Evolutionary conservation across 164 flowering plant genomes (phyloP).

Genomic region (Vitis amurensis): DNA sequence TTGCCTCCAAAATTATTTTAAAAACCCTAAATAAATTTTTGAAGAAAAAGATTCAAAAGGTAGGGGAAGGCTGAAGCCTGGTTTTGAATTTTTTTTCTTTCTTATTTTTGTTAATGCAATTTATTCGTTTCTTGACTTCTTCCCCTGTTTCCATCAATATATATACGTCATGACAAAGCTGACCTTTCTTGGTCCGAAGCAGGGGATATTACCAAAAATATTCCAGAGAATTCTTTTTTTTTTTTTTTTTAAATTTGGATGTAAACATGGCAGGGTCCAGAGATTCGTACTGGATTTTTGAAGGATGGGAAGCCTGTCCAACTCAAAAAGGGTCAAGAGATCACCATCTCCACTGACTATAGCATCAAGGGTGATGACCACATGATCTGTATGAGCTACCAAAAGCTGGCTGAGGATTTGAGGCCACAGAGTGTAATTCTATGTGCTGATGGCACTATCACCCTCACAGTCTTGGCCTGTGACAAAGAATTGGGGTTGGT

Average conservation of each 20-base stretch:
- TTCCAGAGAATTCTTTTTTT: not conserved
- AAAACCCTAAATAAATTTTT: too few relatives aligned
- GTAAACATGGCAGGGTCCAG: constrained; percentile 23
- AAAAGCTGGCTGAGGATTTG: constrained; percentile 31
- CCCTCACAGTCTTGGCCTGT: constrained; percentile 24
- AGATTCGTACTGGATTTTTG: constrained; percentile 35
- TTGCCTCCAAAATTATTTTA: too few relatives aligned
- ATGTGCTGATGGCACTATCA: constrained; percentile 31
- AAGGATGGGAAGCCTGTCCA: constrained; percentile 31
- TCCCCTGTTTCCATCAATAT: too few relatives aligned
- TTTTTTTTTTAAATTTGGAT: not conserved
- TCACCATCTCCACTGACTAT: constrained; percentile 26
- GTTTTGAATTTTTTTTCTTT: too few relatives aligned
- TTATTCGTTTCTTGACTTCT: too few relatives aligned
- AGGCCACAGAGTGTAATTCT: constrained; percentile 24
- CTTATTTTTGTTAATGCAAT: too few relatives aligned
- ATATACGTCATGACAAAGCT: too few relatives aligned
- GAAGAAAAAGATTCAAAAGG: too few relatives aligned
- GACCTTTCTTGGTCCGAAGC: too few relatives aligned
- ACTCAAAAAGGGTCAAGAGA: constrained; percentile 23
- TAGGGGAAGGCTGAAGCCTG: too few relatives aligned
- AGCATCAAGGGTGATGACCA: constrained; percentile 25
- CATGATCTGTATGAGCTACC: constrained; percentile 31
- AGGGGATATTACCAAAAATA: too few relatives aligned
- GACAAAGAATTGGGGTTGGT: constrained; percentile 23